A percentile compares a stretch with the other conserved stretches of the same genome.
Conservation (phyloP, 2,329 filamentous ascomycete species). For the Colletotrichum abscissum region DNA sequence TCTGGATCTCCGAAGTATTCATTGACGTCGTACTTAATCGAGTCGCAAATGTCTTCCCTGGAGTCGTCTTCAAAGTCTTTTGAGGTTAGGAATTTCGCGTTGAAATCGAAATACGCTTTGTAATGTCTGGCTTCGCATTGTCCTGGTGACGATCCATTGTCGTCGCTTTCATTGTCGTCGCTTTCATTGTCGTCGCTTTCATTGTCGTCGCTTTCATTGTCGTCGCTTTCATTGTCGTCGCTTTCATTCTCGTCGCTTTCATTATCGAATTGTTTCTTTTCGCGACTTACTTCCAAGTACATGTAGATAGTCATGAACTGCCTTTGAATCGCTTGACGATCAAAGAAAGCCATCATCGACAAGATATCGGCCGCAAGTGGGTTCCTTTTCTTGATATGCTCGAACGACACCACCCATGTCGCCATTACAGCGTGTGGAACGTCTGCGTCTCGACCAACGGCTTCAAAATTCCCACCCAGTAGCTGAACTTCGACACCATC, state of each 20-base stretch:
- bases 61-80: not conserved
- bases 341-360: constrained; percentile 46
- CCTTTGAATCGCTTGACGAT: constrained; percentile 44
- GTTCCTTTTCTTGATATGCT: constrained; percentile 44
- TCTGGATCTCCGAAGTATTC: too few species aligned
- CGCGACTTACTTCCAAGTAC: too few species aligned
- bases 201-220: too few species aligned
- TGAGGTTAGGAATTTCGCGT: not conserved
- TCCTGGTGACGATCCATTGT: too few species aligned
- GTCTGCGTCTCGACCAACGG: constrained; percentile 41
- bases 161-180: too few species aligned
- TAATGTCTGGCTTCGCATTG: too few species aligned
- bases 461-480: constrained; percentile 39
- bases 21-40: too few species aligned
- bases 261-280: too few species aligned
- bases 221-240: too few species aligned
- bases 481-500: constrained; percentile 38
- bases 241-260: too few species aligned
- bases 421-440: constrained; percentile 40
- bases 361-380: constrained; percentile 43
- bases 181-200: too few species aligned
- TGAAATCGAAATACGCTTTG: not conserved
- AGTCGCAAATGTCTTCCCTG: not conserved
- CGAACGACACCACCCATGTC: constrained; percentile 49
- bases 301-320: constrained; percentile 38